phyloP scores from a whole-genome alignment of 345 rosid genomes.

The Clausena lansium region DNA sequence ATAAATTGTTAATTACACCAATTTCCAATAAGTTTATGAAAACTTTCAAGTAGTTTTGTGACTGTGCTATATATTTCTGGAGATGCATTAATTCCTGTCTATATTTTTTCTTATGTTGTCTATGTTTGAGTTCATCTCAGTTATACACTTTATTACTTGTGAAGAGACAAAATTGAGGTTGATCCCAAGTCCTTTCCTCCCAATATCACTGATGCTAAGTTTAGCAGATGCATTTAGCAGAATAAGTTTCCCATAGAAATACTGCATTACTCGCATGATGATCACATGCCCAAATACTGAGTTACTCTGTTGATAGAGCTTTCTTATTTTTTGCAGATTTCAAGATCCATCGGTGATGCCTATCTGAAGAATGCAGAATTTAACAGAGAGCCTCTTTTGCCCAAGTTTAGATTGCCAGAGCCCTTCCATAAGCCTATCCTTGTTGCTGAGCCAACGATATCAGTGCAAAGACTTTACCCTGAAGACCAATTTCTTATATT shows the following conservation, averaged over 20 bases:
- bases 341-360: slow-evolving; percentile 96
- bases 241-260: not conserved
- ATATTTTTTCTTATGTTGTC: not conserved
- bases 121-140: not conserved
- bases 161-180: not conserved
- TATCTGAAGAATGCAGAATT: slow-evolving; percentile 87
- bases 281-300: not conserved
- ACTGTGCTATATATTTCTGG: not conserved
- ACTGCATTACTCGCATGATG: not conserved
- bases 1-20: not conserved
- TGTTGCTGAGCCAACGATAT: slow-evolving; percentile 79
- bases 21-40: not conserved
- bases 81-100: not conserved
- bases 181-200: not conserved
- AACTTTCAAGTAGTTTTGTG: slow-evolving; percentile 4
- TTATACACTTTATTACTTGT: not conserved
- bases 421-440: slow-evolving; percentile 79
- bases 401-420: slow-evolving; percentile 75
- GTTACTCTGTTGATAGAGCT: slow-evolving; percentile 10
- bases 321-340: slow-evolving; percentile 48
- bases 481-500: slow-evolving; percentile 92
- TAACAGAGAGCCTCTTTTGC: slow-evolving; percentile 74
- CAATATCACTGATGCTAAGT: too few species aligned
- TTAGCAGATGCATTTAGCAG: not conserved
- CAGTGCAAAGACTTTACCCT: slow-evolving; percentile 65